Evolutionary conservation across 805 yeast species (phyloP), one percentile per base, ranked within the genome.

Genomic region (Metschnikowia shivogae): DNA sequence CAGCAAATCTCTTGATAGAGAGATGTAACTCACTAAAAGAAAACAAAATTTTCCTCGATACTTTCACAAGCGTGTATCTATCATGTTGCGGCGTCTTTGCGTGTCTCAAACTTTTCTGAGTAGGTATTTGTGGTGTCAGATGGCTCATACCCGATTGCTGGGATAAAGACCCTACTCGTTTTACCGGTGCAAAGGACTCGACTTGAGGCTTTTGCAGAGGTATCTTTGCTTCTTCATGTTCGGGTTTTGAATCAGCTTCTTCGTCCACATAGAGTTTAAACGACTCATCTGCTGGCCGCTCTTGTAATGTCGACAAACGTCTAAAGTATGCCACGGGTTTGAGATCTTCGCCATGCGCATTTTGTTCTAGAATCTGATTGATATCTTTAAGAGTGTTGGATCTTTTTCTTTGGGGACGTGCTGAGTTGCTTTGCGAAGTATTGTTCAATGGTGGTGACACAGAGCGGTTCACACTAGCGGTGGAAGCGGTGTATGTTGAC

Each of bases 11-110:
- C 50, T 81, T 67, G 8, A 83, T 67, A 4, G 79, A 77, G 30
- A 80, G 74, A 49, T 81, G 87, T 33, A 84, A 71, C 57, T 84
- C 88, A 36, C 83, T 78, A 44, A 81, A 76, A 2, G 86, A 70
- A 57, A 81, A 82, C 9, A 82, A 58, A 10, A 84, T 60, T 52
- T 83, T 84, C 45, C 86, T 67, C n/a, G 84, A 76, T 1, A 72
- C 77, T 49, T 69, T 77, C 13, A 73, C 62, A 2, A 67, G 53
- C 2, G 62, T 49, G 5, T 54, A 34, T 2, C 59, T 24, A 19
- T 56, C 56, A 39, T 47, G 48, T 39, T 30, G 36, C 8, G 22
- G 6, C 10, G 36, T 8, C 12, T 24, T 30, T 3, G 9, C 6
- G 14, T 30, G 20, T 4, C n/a, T 20, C 9, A 31, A 12, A 14